Base-by-base conservation (phyloP, 768 basidiomycete genomes). In the Leccinum ochraceum region DNA sequence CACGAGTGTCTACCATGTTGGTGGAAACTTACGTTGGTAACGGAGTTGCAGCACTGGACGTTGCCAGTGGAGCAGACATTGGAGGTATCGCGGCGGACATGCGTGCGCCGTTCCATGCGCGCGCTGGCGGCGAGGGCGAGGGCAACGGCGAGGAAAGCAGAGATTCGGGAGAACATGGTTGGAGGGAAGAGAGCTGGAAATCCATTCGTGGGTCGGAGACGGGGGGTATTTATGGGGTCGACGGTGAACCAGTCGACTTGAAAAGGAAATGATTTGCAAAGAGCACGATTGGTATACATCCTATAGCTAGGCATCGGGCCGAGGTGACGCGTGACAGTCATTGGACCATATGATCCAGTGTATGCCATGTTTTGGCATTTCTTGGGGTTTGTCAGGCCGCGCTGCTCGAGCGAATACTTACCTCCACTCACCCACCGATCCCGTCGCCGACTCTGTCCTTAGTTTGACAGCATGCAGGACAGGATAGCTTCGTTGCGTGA, bases 211-310 rank as follows among this genome's bases (percentile, higher is more conserved):
- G 22, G 39, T n/a, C 11, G 36, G 26, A 11, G 52, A 13, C 44
- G n/a, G 36, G 11, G 58, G 20, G 68, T 69, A 71, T 70, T 70
- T 71, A 70, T 67, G 63, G 56, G 13, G 58, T 64, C 52, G 36
- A 54, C 7, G 54, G 30, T 10, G n/a, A n/a, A 17, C 9, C 1
- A 34, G 20, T 24, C 28, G 39, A 17, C 60, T 56, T 24, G 53
- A 60, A 64, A 69, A 69, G 65, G 62, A 54, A 63, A 54, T 59
- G 49, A 57, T 46, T 37, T 42, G 56, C 54, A 17, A 57, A 36
- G 49, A 9, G 44, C 14, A 48, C 39, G 49, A 44, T 32, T 16
- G 3, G 56, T 22, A 63, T 52, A 13, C 32, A 54, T 51, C 14
- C 17, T 49, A 30, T 30, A 30, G 56, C 53, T 42, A 26, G 24